Percentiles rank a stretch among this genome's conserved stretches.
Conservation (phyloP, 805 yeast genomes). For the Komagataella ulmi region DNA sequence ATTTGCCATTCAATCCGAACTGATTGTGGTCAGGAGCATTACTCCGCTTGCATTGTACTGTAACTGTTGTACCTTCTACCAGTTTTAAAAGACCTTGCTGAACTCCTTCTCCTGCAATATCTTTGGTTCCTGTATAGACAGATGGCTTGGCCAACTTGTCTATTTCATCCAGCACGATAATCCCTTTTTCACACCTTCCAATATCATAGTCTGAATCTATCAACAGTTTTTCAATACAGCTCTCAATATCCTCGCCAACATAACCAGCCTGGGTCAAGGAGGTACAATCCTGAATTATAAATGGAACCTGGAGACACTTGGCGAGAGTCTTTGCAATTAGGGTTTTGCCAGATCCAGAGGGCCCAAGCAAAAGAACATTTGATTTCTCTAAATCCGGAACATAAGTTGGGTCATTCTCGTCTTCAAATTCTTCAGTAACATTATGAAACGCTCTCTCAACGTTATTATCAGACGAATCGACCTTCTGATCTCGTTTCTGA, state of each 20-base stretch:
- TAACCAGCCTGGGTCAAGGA: constrained; percentile 53
- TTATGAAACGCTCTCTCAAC: constrained; percentile 2
- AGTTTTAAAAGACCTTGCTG: constrained; percentile 46
- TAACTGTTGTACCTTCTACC: constrained; percentile 41
- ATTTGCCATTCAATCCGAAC: neutral
- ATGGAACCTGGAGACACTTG: constrained; percentile 35
- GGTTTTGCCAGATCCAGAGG: constrained; percentile 53
- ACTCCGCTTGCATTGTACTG: constrained; percentile 21
- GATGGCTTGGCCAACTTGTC: constrained; percentile 42
- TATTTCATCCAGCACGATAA: constrained; percentile 45
- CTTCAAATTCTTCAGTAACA: neutral
- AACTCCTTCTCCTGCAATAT: constrained; percentile 54
- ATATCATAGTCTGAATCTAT: constrained; percentile 38
- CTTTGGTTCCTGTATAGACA: constrained; percentile 33
- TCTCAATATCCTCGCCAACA: constrained; percentile 51
- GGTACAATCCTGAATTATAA: constrained; percentile 48
- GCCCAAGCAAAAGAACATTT: constrained; percentile 42
- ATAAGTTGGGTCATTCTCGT: constrained; percentile 12
- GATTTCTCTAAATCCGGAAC: constrained; percentile 40
- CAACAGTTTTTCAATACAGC: constrained; percentile 38
- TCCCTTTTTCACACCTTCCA: constrained; percentile 39
- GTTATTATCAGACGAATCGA: constrained; percentile 6
- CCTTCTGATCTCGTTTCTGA: neutral
- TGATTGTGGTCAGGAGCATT: constrained; percentile 1
- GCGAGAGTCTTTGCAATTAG: constrained; percentile 43